A percentile compares a stretch with the other conserved stretches of the same genome.
Evolutionary conservation across 495 filamentous ascomycete genomes (phyloP).

Genomic region (Alectoria sarmentosa): DNA sequence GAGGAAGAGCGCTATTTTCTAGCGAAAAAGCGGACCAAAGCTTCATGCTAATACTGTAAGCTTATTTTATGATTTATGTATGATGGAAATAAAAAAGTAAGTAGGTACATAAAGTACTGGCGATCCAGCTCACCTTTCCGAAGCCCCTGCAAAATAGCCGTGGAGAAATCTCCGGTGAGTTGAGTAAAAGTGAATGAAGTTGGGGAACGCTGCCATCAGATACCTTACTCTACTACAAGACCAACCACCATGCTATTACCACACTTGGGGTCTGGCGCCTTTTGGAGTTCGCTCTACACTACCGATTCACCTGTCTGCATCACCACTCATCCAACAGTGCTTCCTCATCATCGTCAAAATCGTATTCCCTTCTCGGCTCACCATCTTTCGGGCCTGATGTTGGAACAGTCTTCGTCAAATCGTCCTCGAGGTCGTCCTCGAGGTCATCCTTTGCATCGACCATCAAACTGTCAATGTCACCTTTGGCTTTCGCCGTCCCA

Average conservation of each 20-base stretch:
- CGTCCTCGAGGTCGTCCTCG: constrained; percentile 24
- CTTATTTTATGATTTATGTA: too few species aligned
- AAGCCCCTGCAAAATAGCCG: not conserved
- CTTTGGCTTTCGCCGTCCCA: not conserved
- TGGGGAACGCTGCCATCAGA: too few species aligned
- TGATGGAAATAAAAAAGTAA: too few species aligned
- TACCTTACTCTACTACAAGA: too few species aligned
- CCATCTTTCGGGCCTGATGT: not conserved
- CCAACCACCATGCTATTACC: too few species aligned
- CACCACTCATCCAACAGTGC: constrained; percentile 33
- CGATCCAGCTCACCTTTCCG: not conserved
- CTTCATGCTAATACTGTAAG: too few species aligned
- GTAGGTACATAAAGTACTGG: too few species aligned
- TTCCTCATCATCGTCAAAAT: constrained; percentile 42
- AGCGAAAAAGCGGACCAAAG: too few species aligned
- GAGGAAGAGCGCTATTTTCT: not conserved
- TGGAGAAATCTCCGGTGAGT: not conserved
- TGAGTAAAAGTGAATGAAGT: too few species aligned
- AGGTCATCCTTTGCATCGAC: too few species aligned
- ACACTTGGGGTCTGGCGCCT: constrained; percentile 3
- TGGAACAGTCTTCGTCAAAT: constrained; percentile 16
- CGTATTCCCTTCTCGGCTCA: constrained; percentile 13
- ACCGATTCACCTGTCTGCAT: not conserved
- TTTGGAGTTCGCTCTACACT: too few species aligned
- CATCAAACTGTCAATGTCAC: constrained; percentile 21